Evolutionary conservation across 345 rosid genomes (phyloP).

Genomic region (Syzygium jambos): DNA sequence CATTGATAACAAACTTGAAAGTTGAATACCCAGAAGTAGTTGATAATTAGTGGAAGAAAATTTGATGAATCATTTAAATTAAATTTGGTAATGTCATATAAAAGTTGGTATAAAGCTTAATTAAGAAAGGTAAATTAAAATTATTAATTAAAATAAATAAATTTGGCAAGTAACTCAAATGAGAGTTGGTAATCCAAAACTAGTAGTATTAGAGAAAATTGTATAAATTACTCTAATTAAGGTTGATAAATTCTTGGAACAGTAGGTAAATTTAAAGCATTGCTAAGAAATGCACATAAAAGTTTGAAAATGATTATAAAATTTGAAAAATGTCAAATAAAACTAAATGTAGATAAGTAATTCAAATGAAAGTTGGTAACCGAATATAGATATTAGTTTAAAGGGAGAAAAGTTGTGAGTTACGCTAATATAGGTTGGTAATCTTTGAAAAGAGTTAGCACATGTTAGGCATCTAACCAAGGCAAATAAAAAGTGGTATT

Average conservation of each 20-base stretch:
- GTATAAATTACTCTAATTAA: background rate
- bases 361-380: background rate
- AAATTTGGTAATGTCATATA: background rate
- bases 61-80: background rate
- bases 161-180: background rate
- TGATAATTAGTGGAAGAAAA: too few species aligned
- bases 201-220: background rate
- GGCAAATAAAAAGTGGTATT: background rate
- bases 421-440: background rate
- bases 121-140: too few species aligned
- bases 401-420: background rate
- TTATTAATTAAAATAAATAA: background rate
- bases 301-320: background rate
- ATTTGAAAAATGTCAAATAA: background rate
- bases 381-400: background rate
- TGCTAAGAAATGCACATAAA: background rate
- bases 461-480: background rate
- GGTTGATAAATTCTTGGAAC: background rate
- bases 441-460: background rate
- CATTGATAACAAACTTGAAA: too few species aligned
- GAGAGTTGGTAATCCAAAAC: background rate
- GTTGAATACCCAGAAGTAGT: too few species aligned
- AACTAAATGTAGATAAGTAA: background rate
- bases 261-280: background rate
- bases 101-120: too few species aligned